A percentile compares a stretch with the other conserved stretches of the same genome.
phyloP scores from a whole-genome alignment of 1,139 yeast genomes.

The Blastobotrys persicus region DNA sequence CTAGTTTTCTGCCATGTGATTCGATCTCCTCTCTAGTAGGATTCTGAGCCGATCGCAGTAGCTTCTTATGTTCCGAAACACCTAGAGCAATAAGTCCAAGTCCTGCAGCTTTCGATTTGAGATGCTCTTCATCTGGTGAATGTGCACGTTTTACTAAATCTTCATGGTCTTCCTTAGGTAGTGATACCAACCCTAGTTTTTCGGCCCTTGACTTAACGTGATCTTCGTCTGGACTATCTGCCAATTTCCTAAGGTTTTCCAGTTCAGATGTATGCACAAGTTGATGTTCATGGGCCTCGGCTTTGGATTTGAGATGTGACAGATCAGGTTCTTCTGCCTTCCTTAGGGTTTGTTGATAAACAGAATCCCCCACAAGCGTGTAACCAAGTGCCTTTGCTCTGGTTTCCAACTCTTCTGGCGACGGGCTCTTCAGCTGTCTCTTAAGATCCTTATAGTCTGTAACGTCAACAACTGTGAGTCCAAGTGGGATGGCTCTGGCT shows the following conservation, averaged over 20 bases:
- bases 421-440: conserved; percentile 30
- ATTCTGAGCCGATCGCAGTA: conserved; percentile 21
- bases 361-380: conserved; percentile 22
- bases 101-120: conserved; percentile 39
- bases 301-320: conserved; percentile 40
- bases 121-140: conserved; percentile 24
- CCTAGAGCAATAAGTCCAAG: conserved; percentile 30
- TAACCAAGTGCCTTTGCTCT: conserved; percentile 29
- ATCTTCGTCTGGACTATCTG: conserved; percentile 27
- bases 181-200: conserved; percentile 41
- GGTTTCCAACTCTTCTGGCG: conserved; percentile 27
- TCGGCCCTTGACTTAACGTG: conserved; percentile 25
- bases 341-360: conserved; percentile 32
- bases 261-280: conserved; percentile 30
- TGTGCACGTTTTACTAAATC: conserved; percentile 25
- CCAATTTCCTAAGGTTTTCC: conserved; percentile 21
- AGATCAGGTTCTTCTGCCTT: conserved; percentile 39
- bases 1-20: conserved; percentile 23
- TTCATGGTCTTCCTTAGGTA: conserved; percentile 41
- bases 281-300: conserved; percentile 26
- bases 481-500: conserved; percentile 22
- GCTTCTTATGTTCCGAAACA: conserved; percentile 28
- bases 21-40: conserved; percentile 31
- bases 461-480: conserved; percentile 27
- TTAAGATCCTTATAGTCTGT: conserved; percentile 23